Conservation (phyloP, 2,329 filamentous ascomycete genomes). For the Xylaria sp. region DNA sequence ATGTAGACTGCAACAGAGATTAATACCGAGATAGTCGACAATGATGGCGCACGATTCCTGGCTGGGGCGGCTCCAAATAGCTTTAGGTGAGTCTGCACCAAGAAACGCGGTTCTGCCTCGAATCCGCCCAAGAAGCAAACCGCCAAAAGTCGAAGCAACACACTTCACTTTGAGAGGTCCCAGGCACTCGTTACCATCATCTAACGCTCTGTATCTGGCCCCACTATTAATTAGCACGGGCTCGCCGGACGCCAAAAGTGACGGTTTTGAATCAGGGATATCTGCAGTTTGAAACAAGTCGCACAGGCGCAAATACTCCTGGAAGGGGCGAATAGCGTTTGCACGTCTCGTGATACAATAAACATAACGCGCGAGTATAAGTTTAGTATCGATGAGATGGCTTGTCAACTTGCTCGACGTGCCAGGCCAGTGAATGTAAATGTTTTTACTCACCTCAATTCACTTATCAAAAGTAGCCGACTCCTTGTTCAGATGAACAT, state of each 20-base stretch:
- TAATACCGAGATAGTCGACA: slow-evolving; percentile 36
- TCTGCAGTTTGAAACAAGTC: slow-evolving; percentile 39
- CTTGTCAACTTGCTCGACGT: neutral
- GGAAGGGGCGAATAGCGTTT: slow-evolving; percentile 24
- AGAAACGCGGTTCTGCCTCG: slow-evolving; percentile 11
- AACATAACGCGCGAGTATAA: neutral
- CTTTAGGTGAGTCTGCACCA: neutral
- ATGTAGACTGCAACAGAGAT: slow-evolving; percentile 34
- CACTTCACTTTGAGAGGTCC: slow-evolving; percentile 41
- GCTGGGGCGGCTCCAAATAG: slow-evolving; percentile 15
- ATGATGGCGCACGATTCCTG: slow-evolving; percentile 35
- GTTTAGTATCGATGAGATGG: neutral
- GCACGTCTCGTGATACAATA: slow-evolving; percentile 3
- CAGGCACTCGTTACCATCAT: slow-evolving; percentile 36
- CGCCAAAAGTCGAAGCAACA: slow-evolving; percentile 7
- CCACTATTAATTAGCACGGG: slow-evolving; percentile 41
- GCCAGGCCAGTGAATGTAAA: neutral
- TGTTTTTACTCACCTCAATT: slow-evolving; percentile 24
- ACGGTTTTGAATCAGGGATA: slow-evolving; percentile 35
- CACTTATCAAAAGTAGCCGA: neutral
- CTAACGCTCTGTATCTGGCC: slow-evolving; percentile 41
- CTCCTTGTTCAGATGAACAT: slow-evolving; percentile 21
- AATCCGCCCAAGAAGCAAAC: slow-evolving; percentile 12
- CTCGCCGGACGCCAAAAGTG: slow-evolving; percentile 36
- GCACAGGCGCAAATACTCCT: slow-evolving; percentile 24